A percentile compares a stretch with the other conserved stretches of the same genome.
These are phyloP conservation scores for Naematelia encephala DNA, from an alignment of 768 basidiomycete species.

Conservation along the genomic window DNA sequence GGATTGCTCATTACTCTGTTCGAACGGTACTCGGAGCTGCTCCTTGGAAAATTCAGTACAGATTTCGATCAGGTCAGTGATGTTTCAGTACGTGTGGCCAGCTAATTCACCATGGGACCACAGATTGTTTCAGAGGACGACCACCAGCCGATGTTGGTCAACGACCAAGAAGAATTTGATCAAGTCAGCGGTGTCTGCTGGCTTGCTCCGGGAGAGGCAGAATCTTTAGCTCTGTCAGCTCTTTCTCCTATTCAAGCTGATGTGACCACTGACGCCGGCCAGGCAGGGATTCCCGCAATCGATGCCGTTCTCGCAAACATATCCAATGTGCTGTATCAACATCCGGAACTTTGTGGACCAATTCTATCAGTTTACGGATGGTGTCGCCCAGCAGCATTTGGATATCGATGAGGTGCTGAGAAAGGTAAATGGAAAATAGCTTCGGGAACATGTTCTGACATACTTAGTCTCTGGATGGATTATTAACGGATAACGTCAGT, in stretches of 20 bases:
- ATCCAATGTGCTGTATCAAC: slow-evolving; percentile 91
- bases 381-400: slow-evolving; percentile 83
- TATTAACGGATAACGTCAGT: slow-evolving; percentile 68
- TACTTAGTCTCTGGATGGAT: slow-evolving; percentile 75
- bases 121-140: slow-evolving; percentile 86
- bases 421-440: slow-evolving; percentile 58
- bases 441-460: background rate
- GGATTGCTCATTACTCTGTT: slow-evolving; percentile 81
- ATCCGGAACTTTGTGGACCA: slow-evolving; percentile 86
- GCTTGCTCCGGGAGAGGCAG: slow-evolving; percentile 67
- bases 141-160: slow-evolving; percentile 75
- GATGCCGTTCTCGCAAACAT: slow-evolving; percentile 92
- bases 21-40: slow-evolving; percentile 77
- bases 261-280: slow-evolving; percentile 1
- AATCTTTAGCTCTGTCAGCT: slow-evolving; percentile 52
- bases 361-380: slow-evolving; percentile 95
- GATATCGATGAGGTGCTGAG: slow-evolving; percentile 87
- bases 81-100: background rate
- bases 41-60: slow-evolving; percentile 74
- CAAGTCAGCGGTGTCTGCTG: slow-evolving; percentile 77
- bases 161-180: slow-evolving; percentile 61
- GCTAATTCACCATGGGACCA: background rate
- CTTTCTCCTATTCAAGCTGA: background rate
- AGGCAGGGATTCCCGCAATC: slow-evolving; percentile 66
- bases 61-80: slow-evolving; percentile 74